Percentiles rank a stretch among this genome's conserved stretches.
These are phyloP conservation scores for Nemania abortiva DNA, from an alignment of 2,329 filamentous ascomycete genomes.

Conservation along the genomic window DNA sequence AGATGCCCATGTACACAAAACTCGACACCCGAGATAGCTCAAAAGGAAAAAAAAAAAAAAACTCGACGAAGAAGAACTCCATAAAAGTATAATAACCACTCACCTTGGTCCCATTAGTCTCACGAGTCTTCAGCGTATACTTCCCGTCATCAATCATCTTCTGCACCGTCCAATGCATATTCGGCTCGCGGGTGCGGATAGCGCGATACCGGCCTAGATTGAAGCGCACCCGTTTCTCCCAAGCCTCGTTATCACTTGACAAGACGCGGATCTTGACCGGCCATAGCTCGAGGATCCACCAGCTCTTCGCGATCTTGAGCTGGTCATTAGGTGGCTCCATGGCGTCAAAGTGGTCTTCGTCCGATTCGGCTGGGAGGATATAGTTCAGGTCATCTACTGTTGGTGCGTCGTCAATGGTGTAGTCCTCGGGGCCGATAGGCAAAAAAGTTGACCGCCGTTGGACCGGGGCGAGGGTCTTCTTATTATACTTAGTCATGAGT, in stretches of 20 bases:
- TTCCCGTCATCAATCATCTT: slow-evolving; percentile 31
- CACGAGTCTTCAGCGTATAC: slow-evolving; percentile 21
- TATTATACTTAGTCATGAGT: slow-evolving; percentile 31
- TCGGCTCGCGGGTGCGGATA: slow-evolving; percentile 20
- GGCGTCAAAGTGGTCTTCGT: slow-evolving; percentile 35
- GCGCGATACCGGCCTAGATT: slow-evolving; percentile 27
- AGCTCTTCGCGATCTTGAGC: slow-evolving; percentile 27
- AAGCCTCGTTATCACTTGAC: slow-evolving; percentile 27
- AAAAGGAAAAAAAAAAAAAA: not conserved
- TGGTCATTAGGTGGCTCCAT: slow-evolving; percentile 30
- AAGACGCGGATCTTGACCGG: slow-evolving; percentile 37
- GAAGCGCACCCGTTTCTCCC: slow-evolving; percentile 36
- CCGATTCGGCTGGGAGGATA: slow-evolving; percentile 32
- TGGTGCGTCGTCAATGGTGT: slow-evolving; percentile 29
- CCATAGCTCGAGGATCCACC: slow-evolving; percentile 38
- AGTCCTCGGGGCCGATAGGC: slow-evolving; percentile 28
- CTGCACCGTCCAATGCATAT: slow-evolving; percentile 38
- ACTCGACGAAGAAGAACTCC: no score
- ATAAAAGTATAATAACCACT: slow-evolving; percentile 10
- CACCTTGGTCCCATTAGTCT: slow-evolving; percentile 31
- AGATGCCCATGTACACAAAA: no score
- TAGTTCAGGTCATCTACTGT: slow-evolving; percentile 30
- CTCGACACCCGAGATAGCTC: not conserved
- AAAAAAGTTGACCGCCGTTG: slow-evolving; percentile 32
- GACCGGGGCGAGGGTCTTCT: slow-evolving; percentile 25